Conservation (phyloP, 2,329 filamentous ascomycete genomes). For the Colletotrichum viniferum region DNA sequence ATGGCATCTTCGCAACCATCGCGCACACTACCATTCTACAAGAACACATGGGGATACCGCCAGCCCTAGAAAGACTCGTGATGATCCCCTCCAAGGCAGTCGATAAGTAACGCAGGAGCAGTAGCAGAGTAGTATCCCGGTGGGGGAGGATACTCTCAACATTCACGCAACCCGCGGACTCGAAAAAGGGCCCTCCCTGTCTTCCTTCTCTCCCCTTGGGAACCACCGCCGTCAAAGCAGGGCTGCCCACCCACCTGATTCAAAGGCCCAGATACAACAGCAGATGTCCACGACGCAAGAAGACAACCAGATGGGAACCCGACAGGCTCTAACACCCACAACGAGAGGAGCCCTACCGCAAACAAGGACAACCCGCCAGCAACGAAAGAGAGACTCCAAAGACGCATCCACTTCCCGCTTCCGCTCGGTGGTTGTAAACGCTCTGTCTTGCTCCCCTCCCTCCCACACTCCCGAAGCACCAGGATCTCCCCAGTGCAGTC, state of each 20-base stretch:
- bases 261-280: not conserved
- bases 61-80: not conserved
- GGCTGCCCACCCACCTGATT: not conserved
- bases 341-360: not conserved
- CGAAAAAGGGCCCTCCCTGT: not conserved
- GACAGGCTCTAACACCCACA: constrained; percentile 2
- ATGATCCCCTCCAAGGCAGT: not conserved
- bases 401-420: not conserved
- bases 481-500: not conserved
- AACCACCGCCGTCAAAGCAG: not conserved
- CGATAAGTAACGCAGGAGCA: not conserved
- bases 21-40: not conserved
- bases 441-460: not conserved
- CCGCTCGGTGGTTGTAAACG: not conserved
- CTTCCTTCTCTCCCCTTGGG: not conserved
- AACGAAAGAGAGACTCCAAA: not conserved
- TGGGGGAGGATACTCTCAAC: not conserved
- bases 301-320: not conserved
- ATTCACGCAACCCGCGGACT: not conserved
- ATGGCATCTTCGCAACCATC: not conserved
- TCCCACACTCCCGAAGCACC: not conserved
- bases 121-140: not conserved
- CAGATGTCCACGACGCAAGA: not conserved
- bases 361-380: not conserved
- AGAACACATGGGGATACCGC: not conserved